These are phyloP conservation scores for Petasospora rhodanensis DNA, from an alignment of 1,139 yeast species.

Conservation along the genomic window DNA sequence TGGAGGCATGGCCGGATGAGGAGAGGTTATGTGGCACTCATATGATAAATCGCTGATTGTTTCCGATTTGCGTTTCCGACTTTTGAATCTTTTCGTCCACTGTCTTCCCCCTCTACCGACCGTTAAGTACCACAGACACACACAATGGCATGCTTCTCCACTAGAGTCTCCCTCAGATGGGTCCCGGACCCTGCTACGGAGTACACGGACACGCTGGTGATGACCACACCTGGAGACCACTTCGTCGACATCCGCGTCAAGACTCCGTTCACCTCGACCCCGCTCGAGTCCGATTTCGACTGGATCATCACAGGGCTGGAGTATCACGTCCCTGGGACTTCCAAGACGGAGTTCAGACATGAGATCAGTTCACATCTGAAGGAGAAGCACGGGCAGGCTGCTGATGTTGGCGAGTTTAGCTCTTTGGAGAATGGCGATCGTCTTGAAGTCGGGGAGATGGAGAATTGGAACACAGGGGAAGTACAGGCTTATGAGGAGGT, in stretches of 20 bases:
- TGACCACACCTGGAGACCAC: constrained; percentile 35
- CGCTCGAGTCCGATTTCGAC: constrained; percentile 29
- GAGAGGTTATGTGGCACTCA: no score
- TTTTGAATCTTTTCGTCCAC: no score
- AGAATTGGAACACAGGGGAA: constrained; percentile 42
- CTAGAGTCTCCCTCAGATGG: constrained; percentile 47
- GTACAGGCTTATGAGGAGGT: constrained; percentile 47
- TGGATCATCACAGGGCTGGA: constrained; percentile 42
- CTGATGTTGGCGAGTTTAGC: constrained; percentile 45
- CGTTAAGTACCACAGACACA: no score
- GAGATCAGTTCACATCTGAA: constrained; percentile 37
- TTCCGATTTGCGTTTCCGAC: no score
- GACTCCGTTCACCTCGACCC: constrained; percentile 16
- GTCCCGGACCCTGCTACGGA: constrained; percentile 41
- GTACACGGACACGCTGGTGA: constrained; percentile 47
- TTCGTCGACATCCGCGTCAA: constrained; percentile 35
- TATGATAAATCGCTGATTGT: no score
- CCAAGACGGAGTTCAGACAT: constrained; percentile 36
- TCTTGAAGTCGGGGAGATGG: constrained; percentile 52
- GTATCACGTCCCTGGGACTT: constrained; percentile 20
- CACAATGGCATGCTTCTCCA: constrained; percentile 21
- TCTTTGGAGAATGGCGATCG: constrained; percentile 38
- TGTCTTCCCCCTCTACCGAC: no score
- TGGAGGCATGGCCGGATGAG: no score
- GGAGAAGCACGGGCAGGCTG: constrained; percentile 21